Base-by-base conservation (phyloP, 1,284 basidiomycete species). In the Agaricales sp. region DNA sequence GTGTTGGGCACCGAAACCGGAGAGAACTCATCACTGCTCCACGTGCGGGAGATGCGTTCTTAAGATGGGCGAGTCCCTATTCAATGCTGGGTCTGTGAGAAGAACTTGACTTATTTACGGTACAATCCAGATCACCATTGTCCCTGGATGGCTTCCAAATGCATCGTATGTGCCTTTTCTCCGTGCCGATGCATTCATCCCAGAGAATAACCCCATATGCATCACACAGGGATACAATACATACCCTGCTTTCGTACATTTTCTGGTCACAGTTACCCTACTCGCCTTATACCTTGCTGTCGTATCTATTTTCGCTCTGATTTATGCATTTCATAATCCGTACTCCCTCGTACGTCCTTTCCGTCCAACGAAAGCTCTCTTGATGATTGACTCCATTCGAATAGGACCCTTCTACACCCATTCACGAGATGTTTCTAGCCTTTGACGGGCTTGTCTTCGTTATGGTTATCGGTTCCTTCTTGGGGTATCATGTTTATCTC, bases 211-310 rank as follows among this genome's bases (percentile, higher is more conserved):
- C 49, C 12, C 18, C 44, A 54, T 52, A n/a, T n/a, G n/a, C n/a
- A n/a, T n/a, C n/a, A n/a, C n/a, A 23, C 54, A 88, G 86, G 90
- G 90, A 3, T 81, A 88, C 64, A 74, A 87, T 60, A 93, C 88
- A 48, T 89, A 92, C 62, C 84, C 88, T 18, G 78, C 88, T 2
- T 94, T 94, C 62, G 67, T 93, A 43, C 86, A 92, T 58, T 90
- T 94, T 61, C 69, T 92, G 48, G 69, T 73, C 24, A 85, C 79
- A 57, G 64, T 82, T 20, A 81, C 82, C 1, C 59, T 86, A 2
- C 71, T 92, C 37, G 69, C 85, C 2, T 56, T 73, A 3, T 90
- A 91, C 60, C 67, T 82, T 18, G 71, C 74, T 44, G 54, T 68
- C 24, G 63, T 92, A 50, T 77, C 78, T 43, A 69, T 72, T 2